Evolutionary conservation across 257 asterid genomes (phyloP).

Genomic region (Handroanthus guayacan): DNA sequence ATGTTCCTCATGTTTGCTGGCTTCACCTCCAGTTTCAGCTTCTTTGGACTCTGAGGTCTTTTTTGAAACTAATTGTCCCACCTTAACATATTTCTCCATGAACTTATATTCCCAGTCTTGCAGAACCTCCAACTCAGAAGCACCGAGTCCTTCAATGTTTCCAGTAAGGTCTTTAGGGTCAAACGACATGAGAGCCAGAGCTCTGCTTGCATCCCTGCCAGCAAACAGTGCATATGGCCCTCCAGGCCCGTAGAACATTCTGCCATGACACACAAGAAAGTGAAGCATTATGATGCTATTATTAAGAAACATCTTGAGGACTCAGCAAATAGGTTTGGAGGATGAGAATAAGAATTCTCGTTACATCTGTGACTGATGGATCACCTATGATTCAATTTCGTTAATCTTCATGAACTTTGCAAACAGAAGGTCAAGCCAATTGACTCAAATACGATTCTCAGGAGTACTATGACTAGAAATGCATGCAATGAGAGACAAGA

Average conservation of each 20-base stretch:
- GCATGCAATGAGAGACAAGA: not conserved
- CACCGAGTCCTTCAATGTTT: constrained; percentile 72
- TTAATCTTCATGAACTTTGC: too few relatives aligned
- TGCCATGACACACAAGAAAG: constrained; percentile 38
- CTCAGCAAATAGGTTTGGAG: not conserved
- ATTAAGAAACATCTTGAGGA: not conserved
- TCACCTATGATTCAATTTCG: not conserved
- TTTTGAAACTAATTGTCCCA: constrained; percentile 70
- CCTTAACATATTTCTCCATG: constrained; percentile 87
- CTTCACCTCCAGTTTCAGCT: constrained; percentile 35
- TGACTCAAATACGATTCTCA: not conserved
- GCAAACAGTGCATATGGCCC: constrained; percentile 90
- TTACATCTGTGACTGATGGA: too few relatives aligned
- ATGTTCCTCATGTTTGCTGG: constrained; percentile 36
- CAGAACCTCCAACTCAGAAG: constrained; percentile 70
- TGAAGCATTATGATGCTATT: not conserved
- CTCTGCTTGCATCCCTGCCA: constrained; percentile 96
- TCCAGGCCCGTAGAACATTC: constrained; percentile 99
- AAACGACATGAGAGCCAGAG: constrained; percentile 90
- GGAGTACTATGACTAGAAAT: not conserved
- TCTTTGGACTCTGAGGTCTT: constrained; percentile 37
- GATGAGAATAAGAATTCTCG: not conserved
- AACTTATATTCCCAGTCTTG: constrained; percentile 94
- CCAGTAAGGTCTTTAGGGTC: constrained; percentile 84
- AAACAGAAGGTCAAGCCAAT: not conserved